Conservation (phyloP, 257 asterid species). For the Solanum etuberosum region DNA sequence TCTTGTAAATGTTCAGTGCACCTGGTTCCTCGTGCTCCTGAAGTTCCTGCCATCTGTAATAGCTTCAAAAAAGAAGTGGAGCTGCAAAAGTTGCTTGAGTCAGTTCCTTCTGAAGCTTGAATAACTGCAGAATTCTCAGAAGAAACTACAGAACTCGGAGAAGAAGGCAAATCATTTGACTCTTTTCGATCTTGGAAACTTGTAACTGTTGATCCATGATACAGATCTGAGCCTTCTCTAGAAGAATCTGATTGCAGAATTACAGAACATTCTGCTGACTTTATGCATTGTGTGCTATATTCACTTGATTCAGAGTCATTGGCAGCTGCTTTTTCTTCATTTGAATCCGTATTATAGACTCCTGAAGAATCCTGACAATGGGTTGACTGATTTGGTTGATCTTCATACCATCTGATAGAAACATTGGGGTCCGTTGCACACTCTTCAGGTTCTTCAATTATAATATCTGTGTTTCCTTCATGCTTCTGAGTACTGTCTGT, state of each 20-base stretch:
- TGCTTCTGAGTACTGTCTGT: conserved; percentile 22
- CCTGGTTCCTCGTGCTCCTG: conserved; percentile 25
- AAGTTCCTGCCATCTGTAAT: conserved; percentile 37
- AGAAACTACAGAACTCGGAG: conserved; percentile 54
- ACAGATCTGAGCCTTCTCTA: conserved; percentile 17
- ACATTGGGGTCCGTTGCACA: conserved; percentile 31
- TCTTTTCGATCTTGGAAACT: conserved; percentile 32
- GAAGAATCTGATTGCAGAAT: conserved; percentile 26
- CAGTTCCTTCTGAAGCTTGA: conserved; percentile 37
- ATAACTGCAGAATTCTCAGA: conserved; percentile 51
- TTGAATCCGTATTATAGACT: conserved; percentile 17
- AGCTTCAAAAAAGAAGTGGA: conserved; percentile 45
- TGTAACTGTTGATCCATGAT: conserved; percentile 27
- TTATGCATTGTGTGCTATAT: conserved; percentile 13
- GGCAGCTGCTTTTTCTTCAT: conserved; percentile 19
- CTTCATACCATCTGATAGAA: conserved; percentile 28
- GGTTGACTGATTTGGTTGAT: conserved; percentile 16
- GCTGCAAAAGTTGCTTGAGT: conserved; percentile 16
- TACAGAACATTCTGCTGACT: conserved; percentile 16
- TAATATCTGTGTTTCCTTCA: conserved; percentile 21
- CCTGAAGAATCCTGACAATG: conserved; percentile 21
- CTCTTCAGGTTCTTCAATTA: conserved; percentile 34
- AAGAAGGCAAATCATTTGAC: conserved; percentile 46
- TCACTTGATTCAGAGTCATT: conserved; percentile 11
- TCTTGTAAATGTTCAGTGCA: conserved; percentile 9